Base-by-base conservation (phyloP, 2,329 filamentous ascomycete species). In the Didymosphaeria variabile region DNA sequence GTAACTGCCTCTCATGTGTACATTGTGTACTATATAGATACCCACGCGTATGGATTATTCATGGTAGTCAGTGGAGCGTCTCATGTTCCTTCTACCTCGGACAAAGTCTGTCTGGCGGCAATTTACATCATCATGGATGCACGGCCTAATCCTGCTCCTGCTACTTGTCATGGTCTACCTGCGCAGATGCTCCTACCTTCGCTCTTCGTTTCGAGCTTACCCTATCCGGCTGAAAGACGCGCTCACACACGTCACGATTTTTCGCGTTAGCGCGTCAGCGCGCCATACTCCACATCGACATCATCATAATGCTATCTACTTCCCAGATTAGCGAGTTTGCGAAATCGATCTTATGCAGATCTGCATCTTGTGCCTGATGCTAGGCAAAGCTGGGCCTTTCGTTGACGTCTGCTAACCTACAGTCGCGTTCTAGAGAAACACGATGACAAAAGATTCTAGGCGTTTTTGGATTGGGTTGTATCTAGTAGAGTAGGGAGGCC, bases 261-360 rank as follows among this genome's bases (percentile, higher is more conserved):
- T 53, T 53, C 34, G 50, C 21, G 23, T 53, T 31, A 13, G 34
- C 36, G 50, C 13, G 21, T 38, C 50, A 42, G 50, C 17, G 50
- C 17, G 13, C 23, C 50, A n/a, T 15, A 29, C 42, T 9, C 34
- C 34, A 42, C 34, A 53, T 53, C 34, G 50, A 53, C 34, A 32
- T 55, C 38, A 55, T 34, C 40, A 12, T 13, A 29, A 42, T 45
- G 23, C 52, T 19, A 45, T 55, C 23, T n/a, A 40, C 13, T 23
- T n/a, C n/a, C 12, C 36, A 53, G 60, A 66, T 65, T 45, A 58
- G 42, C 51, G 59, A 61, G 40, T 21, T 57, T 55, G 51, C 56
- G 61, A 58, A 58, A 64, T 67, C 69, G 67, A 72, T 73, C 62
- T 67, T 56, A 64, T 58, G 67, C 49, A 64, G 53, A 61, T 56